Evolutionary conservation across 2,329 filamentous ascomycete genomes (phyloP), one percentile per base, ranked within the genome.

Genomic region (Tolypocladium amazonense): DNA sequence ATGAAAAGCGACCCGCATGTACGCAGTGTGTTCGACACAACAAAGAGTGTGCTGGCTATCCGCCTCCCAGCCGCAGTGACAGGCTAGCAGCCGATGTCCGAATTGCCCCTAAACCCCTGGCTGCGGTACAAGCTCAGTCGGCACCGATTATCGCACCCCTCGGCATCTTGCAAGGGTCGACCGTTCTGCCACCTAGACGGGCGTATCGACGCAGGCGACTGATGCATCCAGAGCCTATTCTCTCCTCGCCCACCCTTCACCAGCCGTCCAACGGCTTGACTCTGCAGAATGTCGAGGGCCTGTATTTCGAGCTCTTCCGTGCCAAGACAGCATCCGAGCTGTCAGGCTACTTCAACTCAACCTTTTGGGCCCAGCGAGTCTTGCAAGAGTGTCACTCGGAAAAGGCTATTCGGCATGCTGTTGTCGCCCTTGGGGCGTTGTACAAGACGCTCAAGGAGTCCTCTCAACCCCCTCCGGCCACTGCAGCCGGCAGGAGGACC

Each of bases 391-490:
- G 84, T 58, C 83, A 88, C 63, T 76, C 77, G 0, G 82, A 87
- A 66, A 74, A 79, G 15, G 79, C 85, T 33, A 84, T 88, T 61
- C 81, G 82, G 15, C 84, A 88, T 69, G 83, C 85, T 14, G 84
- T 88, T 12, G 78, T 88, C 30, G 86, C 86, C 7, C 74, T 89
- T 9, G 86, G 85, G 20, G 84, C 85, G 4, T 72, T 89, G 45
- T 88, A 88, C 70, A 87, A 87, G 70, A 87, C 84, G 0, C 71
- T 87, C 8, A 85, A 88, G 60, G 80, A 83, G 67, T 77, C 79
- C 6, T 77, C 77, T 27, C 80, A 81, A 62, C 78, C 79, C 2
- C 76, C 78, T 2, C 79, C 79, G 2, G 53, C 56, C 3, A 55
- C 62, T 11, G 59, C 63, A 5, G 56, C 62, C 2, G 60, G 62